phyloP scores from a whole-genome alignment of 1,284 basidiomycete species.

The Sporisorium exsertum region DNA sequence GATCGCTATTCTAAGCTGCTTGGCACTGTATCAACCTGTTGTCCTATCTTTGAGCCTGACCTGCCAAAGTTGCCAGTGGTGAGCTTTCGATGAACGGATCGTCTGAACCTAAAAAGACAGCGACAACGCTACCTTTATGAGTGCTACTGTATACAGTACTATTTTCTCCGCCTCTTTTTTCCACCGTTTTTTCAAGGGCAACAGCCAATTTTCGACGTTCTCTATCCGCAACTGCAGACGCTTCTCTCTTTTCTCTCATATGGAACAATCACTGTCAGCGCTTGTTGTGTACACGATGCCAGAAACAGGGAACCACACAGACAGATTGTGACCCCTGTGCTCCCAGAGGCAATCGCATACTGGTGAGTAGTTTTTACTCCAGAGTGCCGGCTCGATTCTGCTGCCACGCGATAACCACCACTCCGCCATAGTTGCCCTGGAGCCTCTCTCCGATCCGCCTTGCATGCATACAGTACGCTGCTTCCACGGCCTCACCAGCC shows the following conservation, averaged over 20 bases:
- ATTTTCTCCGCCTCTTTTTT: no score
- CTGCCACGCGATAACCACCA: conserved; percentile 47
- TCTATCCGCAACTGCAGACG: no score
- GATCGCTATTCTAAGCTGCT: background rate
- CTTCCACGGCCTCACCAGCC: no score
- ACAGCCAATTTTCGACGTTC: no score
- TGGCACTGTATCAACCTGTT: background rate
- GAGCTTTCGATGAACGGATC: background rate
- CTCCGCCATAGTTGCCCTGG: conserved; percentile 22
- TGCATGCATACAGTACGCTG: background rate
- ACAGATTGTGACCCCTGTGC: conserved; percentile 41
- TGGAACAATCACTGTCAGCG: no score
- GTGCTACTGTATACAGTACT: no score
- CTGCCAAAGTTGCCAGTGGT: background rate
- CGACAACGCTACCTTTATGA: no score
- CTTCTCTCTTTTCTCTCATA: no score
- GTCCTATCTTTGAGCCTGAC: no score
- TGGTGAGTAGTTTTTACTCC: conserved; percentile 23
- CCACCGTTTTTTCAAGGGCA: no score
- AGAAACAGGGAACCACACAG: conserved; percentile 17
- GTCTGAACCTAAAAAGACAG: no score
- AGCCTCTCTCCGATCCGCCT: background rate
- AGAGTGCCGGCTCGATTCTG: conserved; percentile 23
- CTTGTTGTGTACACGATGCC: background rate
- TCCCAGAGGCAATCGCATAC: conserved; percentile 43